Evolutionary conservation across 805 yeast genomes (phyloP), one percentile per base, ranked within the genome.

Genomic region (Lipomyces sp.): DNA sequence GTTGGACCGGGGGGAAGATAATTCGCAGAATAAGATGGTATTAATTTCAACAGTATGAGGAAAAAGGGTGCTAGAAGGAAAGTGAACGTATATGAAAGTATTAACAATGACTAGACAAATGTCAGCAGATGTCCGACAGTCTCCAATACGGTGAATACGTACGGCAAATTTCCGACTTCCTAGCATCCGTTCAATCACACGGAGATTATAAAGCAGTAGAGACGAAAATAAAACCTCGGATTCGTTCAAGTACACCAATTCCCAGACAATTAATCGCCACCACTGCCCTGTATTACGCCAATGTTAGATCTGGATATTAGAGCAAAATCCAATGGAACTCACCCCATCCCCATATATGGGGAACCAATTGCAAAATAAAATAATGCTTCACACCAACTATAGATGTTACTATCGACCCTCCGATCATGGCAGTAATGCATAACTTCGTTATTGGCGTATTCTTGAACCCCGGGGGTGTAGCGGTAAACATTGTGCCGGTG

Each of bases 381-480:
- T 68, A 33, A 47, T 71, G 71, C 53, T 72, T 73, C 13, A 66
- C 58, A 3, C 67, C 68, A 4, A 71, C 55, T 13, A 73, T 61
- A 2, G 75, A 63, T 6, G 71, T 62, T 3, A 69, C 24, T 14
- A 73, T 46, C 1, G 76, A 72, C 2, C 63, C 39, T 1, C 53
- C 57, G 7, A 65, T 43, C 1, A 68, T 49, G 24, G 57, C 19
- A 28, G 56, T 51, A 2, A 65, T 59, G 24, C 65, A 35, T 4
- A 49, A 28, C 48, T 63, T 64, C 8, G 74, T 64, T 7, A 70
- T 67, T 2, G 74, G 74, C 7, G 71, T 64, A 43, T 63, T 52
- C 16, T 54, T 56, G 53, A 73, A 66, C 1, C 75, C 75, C 0
- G 70, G 47, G n/a, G 71, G 70, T 2, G 74, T 64, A 8, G 66